Base-by-base conservation (phyloP, 2,329 filamentous ascomycete species). In the Ambrosiella cleistominuta region DNA sequence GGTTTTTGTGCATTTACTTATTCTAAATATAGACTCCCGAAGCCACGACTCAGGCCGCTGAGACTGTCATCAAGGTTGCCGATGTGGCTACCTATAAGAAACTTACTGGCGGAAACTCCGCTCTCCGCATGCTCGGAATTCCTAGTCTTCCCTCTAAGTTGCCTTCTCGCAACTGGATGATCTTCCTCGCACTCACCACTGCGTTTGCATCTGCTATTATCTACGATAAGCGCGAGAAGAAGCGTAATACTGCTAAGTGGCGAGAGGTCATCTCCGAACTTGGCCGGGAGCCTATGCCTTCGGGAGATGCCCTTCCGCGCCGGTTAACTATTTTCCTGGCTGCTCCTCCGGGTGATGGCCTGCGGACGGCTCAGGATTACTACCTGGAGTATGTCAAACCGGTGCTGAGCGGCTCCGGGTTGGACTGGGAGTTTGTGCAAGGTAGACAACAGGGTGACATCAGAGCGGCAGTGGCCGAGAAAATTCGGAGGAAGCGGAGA, bases 361-460 rank as follows among this genome's bases (percentile, higher is more conserved):
- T 97, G 57, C 80, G 89, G 59, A 72, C 80, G 47, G 87, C 90
- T n/a, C 85, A 95, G 65, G 89, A 97, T 64, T 90, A 97, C 71
- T 98, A 95, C 70, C 84, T 89, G 66, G 88, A 95, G 68, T 98
- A 96, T 67, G 80, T 96, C 49, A 97, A 97, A 74, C 93, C 93
- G 1, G 79, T 98, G 35, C 73, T 98, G 44, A 86, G 93, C 3
- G 85, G 88, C 1, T 91, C 88, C 1, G 90, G 90, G 0, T 72
- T 97, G 66, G 93, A 98, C 69, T 97, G 94, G 82, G 91, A 96
- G 65, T 94, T 96, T 59, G 80, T 97, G 5, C 91, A 97, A 71
- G 93, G 91, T 4, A 77, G 90, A 57, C 83, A 85, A 67, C 86
- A 96, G 72, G 93, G 93, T n/a, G 91, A 98, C 67, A 81, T 98